Evolutionary conservation across 2,329 filamentous ascomycete species (phyloP).

Genomic region (Claviceps sp.): DNA sequence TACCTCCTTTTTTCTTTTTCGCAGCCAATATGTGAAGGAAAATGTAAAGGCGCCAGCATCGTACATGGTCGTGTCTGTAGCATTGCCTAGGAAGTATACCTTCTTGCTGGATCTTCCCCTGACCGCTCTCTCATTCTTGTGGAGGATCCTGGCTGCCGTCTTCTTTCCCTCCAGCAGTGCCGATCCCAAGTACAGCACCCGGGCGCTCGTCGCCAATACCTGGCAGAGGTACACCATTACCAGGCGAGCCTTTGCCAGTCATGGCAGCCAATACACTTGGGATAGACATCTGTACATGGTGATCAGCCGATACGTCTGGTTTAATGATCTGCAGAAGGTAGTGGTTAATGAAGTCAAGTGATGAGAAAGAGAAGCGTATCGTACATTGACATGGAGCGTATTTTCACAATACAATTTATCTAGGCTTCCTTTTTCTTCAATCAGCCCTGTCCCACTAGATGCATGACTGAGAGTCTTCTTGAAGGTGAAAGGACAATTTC

Average conservation of each 20-base stretch:
- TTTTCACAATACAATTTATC: not conserved
- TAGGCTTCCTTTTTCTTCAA: not conserved
- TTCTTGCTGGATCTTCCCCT: conserved; percentile 23
- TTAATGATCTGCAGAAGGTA: conserved; percentile 16
- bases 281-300: conserved; percentile 26
- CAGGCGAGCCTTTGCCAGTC: conserved; percentile 22
- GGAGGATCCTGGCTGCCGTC: conserved; percentile 9
- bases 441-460: not conserved
- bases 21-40: conserved; percentile 16
- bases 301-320: conserved; percentile 27
- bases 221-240: conserved; percentile 22
- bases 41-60: conserved; percentile 18
- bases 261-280: conserved; percentile 27
- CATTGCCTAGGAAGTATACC: conserved; percentile 24
- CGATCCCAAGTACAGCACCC: conserved; percentile 10
- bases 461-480: not conserved
- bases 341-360: not conserved
- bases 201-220: conserved; percentile 22
- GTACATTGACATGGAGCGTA: not conserved
- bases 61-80: conserved; percentile 22
- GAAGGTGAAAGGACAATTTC: not conserved
- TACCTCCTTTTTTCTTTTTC: not conserved
- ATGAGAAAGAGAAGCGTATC: not conserved
- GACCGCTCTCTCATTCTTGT: conserved; percentile 22
- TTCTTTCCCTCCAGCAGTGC: conserved; percentile 9